Conservation (phyloP, 805 yeast species). For the Metschnikowia amazonensis region DNA sequence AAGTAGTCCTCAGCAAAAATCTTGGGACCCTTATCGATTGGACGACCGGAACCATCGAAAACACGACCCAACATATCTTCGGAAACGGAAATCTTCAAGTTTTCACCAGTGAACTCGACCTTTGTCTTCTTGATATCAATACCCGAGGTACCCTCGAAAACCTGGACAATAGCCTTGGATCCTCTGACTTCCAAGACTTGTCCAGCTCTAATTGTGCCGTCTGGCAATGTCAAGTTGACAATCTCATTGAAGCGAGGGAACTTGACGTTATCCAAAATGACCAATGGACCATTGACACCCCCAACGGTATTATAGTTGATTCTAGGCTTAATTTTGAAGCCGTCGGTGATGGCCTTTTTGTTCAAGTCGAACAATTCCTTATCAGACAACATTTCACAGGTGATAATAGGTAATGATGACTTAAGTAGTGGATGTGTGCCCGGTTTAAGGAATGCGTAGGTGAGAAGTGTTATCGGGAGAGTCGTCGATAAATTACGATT, state of each 20-base stretch:
- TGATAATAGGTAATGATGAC: neutral
- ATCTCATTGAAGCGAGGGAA: slow-evolving; percentile 84
- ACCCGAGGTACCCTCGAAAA: slow-evolving; percentile 98
- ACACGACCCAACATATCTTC: slow-evolving; percentile 98
- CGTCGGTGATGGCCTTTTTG: slow-evolving; percentile 88
- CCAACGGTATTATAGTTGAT: slow-evolving; percentile 93
- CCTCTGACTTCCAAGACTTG: slow-evolving; percentile 98
- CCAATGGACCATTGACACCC: slow-evolving; percentile 98
- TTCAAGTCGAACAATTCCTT: slow-evolving; percentile 64
- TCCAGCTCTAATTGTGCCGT: slow-evolving; percentile 92
- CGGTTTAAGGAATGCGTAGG: slow-evolving; percentile 4
- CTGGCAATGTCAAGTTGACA: slow-evolving; percentile 94
- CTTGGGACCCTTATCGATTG: slow-evolving; percentile 97
- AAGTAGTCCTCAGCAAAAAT: slow-evolving; percentile 97
- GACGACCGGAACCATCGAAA: slow-evolving; percentile 98
- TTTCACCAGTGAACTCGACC: slow-evolving; percentile 96
- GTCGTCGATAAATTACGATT: slow-evolving; percentile 18
- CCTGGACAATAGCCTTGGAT: slow-evolving; percentile 95
- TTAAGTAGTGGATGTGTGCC: slow-evolving; percentile 3
- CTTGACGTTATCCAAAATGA: slow-evolving; percentile 52
- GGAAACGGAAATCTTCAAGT: slow-evolving; percentile 87
- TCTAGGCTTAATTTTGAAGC: slow-evolving; percentile 89
- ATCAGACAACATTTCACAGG: slow-evolving; percentile 32
- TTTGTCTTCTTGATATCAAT: slow-evolving; percentile 97
- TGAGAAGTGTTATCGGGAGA: slow-evolving; percentile 14